phyloP scores from a whole-genome alignment of 169 alveolate species.

The Blepharisma undulans region DNA sequence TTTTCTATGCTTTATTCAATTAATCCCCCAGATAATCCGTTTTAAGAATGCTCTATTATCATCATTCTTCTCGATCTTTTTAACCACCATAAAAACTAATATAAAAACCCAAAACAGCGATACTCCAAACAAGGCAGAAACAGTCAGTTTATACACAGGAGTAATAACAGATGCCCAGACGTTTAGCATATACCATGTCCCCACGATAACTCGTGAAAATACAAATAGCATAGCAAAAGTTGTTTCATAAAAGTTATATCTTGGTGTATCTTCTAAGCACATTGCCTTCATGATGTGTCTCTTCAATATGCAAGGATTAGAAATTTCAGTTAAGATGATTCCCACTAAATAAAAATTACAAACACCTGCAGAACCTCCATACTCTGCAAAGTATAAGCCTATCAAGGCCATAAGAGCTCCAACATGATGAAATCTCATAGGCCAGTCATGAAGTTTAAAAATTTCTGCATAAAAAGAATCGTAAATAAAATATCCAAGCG shows the following conservation, averaged over 20 bases:
- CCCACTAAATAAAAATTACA: background rate
- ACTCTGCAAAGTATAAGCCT: background rate
- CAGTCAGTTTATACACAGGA: background rate
- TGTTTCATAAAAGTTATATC: background rate
- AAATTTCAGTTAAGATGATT: slow-evolving; percentile 15
- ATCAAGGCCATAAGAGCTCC: background rate
- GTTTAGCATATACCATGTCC: background rate
- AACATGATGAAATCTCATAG: slow-evolving; percentile 22
- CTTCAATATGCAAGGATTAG: background rate
- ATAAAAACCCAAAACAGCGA: slow-evolving; percentile 13
- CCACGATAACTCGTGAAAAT: background rate
- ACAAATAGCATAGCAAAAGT: background rate
- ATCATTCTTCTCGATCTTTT: background rate
- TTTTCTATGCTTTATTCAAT: background rate
- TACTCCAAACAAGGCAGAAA: slow-evolving; percentile 16
- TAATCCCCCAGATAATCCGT: background rate
- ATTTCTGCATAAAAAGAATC: slow-evolving; percentile 28
- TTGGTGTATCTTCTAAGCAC: background rate
- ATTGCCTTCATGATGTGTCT: slow-evolving; percentile 17
- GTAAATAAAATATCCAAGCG: slow-evolving; percentile 27
- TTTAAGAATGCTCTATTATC: background rate
- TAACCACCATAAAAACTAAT: background rate
- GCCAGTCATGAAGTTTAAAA: slow-evolving; percentile 10
- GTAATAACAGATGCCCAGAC: background rate
- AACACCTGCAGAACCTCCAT: background rate